Conservation (phyloP, 2,329 filamentous ascomycete species). For the Geosmithia putterillii region DNA sequence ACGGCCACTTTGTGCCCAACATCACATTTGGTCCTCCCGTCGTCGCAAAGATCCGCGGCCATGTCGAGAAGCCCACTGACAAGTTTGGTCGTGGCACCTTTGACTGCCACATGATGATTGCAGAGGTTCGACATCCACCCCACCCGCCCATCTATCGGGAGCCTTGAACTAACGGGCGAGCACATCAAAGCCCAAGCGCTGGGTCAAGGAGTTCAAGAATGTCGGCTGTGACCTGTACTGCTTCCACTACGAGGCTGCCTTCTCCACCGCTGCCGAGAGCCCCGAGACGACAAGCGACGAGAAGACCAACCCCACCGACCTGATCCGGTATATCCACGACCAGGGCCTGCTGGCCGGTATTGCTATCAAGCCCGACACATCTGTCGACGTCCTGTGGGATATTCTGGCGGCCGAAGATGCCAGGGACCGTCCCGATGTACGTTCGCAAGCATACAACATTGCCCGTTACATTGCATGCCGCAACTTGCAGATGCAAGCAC, state of each 20-base stretch:
- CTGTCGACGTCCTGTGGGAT: constrained; percentile 85
- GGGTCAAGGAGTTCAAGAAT: constrained; percentile 89
- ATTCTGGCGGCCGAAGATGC: constrained; percentile 63
- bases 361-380: constrained; percentile 87
- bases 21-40: constrained; percentile 94
- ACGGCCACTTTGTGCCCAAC: constrained; percentile 97
- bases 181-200: constrained; percentile 71
- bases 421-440: constrained; percentile 77
- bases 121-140: constrained; percentile 52
- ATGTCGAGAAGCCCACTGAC: constrained; percentile 64
- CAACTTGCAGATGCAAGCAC: not conserved
- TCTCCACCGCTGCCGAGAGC: constrained; percentile 73
- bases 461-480: not conserved
- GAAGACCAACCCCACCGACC: constrained; percentile 69
- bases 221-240: constrained; percentile 98
- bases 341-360: constrained; percentile 83
- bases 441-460: not conserved
- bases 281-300: constrained; percentile 57
- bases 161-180: not conserved
- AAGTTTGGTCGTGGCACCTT: constrained; percentile 78
- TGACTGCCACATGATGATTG: constrained; percentile 99
- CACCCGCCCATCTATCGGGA: too few species aligned
- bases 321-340: constrained; percentile 85
- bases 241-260: constrained; percentile 97
- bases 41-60: constrained; percentile 81